Base-by-base conservation (phyloP, 306 rosid species). In the Quercus berberidifolia region DNA sequence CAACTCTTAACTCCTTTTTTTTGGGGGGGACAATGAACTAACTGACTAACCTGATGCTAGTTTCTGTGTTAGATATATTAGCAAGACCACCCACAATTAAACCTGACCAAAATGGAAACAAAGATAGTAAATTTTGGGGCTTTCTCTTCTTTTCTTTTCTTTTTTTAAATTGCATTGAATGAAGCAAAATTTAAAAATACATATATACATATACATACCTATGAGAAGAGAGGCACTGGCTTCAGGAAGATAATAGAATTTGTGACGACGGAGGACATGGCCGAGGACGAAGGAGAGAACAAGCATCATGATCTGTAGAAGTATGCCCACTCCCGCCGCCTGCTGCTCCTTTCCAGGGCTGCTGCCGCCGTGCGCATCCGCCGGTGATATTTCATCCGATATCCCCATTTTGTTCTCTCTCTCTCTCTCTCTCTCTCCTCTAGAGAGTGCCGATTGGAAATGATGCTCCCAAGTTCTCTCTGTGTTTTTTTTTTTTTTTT, bases 271-370 rank as follows among this genome's bases (percentile, higher is more conserved):
- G 54, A 95, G 99, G 64, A 95, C 97, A 71, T 95, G 99, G 33
- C 99, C 99, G 17, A 95, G 93, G 74, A 95, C 98, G 88, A 95
- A 95, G 55, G 99, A 93, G 72, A 95, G 76, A 21, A 95, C 99
- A 28, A 95, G 86, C 99, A 95, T 95, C 99, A 95, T 95, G 92
- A 95, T 95, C 94, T 95, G 99, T 28, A 95, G 98, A 71, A 95
- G 99, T 74, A 95, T 93, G 81, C 99, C 99, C 41, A 95, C 96
- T 35, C 99, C 99, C 79, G 99, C 99, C 30, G 99, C 99, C 81
- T 95, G 99, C 78, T 95, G 99, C 51, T 93, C 99, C 87, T 93
- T 90, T 52, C 96, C 98, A 63, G 98, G 93, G 59, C 81, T 81
- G 51, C 90, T 73, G 38, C 71, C 84, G 5, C 79, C 84, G 5